Conservation (phyloP, 176 grass and related monocot genomes). For the Chrysopogon serrulatus region DNA sequence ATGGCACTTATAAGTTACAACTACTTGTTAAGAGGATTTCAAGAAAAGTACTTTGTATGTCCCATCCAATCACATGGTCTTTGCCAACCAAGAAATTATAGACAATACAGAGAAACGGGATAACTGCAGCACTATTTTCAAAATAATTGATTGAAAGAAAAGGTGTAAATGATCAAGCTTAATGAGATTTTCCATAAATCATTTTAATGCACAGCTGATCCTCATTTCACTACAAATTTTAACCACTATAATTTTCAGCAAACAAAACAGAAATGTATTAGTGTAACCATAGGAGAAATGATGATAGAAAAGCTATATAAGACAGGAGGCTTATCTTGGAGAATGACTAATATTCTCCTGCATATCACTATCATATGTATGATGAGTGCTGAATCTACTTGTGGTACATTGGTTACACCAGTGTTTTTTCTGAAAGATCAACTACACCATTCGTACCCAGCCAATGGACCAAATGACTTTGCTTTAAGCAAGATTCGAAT, state of each 20-base stretch:
- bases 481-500: neutral
- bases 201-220: neutral
- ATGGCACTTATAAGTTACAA: neutral
- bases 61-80: neutral
- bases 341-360: neutral
- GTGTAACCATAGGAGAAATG: neutral
- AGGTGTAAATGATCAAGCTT: neutral
- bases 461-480: neutral
- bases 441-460: neutral
- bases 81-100: neutral
- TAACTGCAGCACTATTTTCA: neutral
- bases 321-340: neutral
- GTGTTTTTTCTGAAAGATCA: neutral
- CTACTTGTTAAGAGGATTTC: neutral
- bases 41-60: neutral
- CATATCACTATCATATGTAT: neutral
- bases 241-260: neutral
- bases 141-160: neutral
- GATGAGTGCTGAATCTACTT: constrained; percentile 3
- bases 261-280: neutral
- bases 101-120: neutral
- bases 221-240: neutral
- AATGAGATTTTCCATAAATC: neutral
- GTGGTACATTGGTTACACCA: neutral
- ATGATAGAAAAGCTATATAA: neutral